Conservation (phyloP, 148 eudicot species). For the Oxyria digyna region DNA sequence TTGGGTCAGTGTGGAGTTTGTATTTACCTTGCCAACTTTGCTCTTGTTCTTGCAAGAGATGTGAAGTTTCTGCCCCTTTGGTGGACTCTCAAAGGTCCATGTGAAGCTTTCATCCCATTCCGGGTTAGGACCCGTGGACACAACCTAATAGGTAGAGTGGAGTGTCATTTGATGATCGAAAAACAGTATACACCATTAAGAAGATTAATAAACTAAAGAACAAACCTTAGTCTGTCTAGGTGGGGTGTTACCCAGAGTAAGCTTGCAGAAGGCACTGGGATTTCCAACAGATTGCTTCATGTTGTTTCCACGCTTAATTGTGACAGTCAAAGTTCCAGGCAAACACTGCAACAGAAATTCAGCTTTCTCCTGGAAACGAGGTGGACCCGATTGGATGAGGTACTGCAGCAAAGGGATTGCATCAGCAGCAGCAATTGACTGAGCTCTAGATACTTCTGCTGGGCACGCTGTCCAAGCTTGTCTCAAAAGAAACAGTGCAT, state of each 20-base stretch:
- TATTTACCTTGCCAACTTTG: conserved; percentile 93
- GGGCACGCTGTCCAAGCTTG: conserved; percentile 99
- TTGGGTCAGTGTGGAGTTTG: not conserved
- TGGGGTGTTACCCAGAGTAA: conserved; percentile 79
- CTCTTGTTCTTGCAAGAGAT: conserved; percentile 99
- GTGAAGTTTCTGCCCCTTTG: conserved; percentile 94
- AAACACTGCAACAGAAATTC: conserved; percentile 89
- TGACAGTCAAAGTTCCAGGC: conserved; percentile 82
- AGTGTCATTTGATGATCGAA: not conserved
- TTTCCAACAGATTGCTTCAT: conserved; percentile 96
- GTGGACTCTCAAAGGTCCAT: conserved; percentile 98
- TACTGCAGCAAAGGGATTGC: conserved; percentile 87
- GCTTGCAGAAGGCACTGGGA: conserved; percentile 87
- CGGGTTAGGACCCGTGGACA: conserved; percentile 87
- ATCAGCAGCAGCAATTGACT: conserved; percentile 95
- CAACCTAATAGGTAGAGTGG: conserved; percentile 48
- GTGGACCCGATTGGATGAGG: conserved; percentile 93
- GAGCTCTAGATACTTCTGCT: conserved; percentile 93
- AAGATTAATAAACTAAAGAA: not conserved
- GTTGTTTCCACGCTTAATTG: conserved; percentile 88
- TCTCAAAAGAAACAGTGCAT: conserved; percentile 78
- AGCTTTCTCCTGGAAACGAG: conserved; percentile 95
- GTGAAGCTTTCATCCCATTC: conserved; percentile 92
- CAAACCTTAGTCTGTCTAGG: conserved; percentile 70
- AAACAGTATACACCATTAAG: not conserved